These are phyloP conservation scores for Coprinopsis cinerea DNA, from an alignment of 768 basidiomycete genomes.

Conservation along the genomic window DNA sequence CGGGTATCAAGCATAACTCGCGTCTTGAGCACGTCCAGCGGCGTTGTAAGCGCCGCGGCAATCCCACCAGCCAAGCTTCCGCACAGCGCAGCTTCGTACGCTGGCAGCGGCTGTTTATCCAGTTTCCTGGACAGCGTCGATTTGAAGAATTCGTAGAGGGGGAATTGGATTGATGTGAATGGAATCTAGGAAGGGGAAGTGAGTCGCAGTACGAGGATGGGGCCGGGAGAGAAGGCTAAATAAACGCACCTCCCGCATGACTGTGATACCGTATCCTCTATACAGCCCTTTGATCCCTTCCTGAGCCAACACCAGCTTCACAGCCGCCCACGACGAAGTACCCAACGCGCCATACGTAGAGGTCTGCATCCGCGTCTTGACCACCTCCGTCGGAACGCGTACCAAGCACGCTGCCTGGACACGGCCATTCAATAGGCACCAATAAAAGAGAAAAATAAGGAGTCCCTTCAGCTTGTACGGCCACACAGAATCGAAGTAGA, in stretches of 20 bases:
- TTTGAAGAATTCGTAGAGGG: constrained; percentile 89
- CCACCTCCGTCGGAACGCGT: constrained; percentile 92
- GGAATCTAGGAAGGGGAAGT: constrained; percentile 72
- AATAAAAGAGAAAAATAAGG: constrained; percentile 1
- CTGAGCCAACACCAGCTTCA: constrained; percentile 46
- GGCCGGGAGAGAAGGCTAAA: constrained; percentile 22
- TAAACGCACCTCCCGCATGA: constrained; percentile 41
- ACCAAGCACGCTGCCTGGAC: constrained; percentile 80
- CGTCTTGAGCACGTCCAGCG: constrained; percentile 94
- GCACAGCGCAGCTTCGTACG: constrained; percentile 79
- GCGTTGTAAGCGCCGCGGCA: constrained; percentile 88
- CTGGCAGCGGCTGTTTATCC: constrained; percentile 51
- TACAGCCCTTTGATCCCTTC: constrained; percentile 81
- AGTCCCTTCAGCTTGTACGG: not conserved
- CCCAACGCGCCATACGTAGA: constrained; percentile 59
- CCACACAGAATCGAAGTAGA: constrained; percentile 16
- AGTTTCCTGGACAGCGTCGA: constrained; percentile 49
- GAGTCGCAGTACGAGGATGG: too few relatives aligned
- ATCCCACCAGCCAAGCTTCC: constrained; percentile 88
- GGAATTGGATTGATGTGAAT: constrained; percentile 94
- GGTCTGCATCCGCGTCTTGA: constrained; percentile 91
- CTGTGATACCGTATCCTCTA: constrained; percentile 77
- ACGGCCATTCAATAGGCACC: constrained; percentile 1
- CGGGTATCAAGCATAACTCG: constrained; percentile 91
- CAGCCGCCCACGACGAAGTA: constrained; percentile 54